These are phyloP conservation scores for Diaporthe longicolla DNA, from an alignment of 2,329 filamentous ascomycete genomes.

Conservation along the genomic window DNA sequence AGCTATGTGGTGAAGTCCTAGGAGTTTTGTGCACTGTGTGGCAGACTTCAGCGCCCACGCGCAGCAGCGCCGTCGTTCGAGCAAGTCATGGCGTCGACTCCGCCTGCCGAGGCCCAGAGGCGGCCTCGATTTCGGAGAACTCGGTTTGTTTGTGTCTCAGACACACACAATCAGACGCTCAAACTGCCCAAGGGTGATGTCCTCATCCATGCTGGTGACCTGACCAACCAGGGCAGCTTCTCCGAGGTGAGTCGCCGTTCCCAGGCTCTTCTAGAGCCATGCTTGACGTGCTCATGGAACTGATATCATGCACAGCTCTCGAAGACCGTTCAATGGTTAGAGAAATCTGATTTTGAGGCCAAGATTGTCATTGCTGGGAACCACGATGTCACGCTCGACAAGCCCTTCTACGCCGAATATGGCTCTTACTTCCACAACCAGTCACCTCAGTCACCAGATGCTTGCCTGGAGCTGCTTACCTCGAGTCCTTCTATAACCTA, in stretches of 20 bases:
- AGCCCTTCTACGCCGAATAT: constrained; percentile 70
- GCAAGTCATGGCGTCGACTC: constrained; percentile 26
- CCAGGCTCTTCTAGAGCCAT: background rate
- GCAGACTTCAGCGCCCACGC: background rate
- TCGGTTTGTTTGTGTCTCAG: constrained; percentile 79
- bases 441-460: constrained; percentile 63
- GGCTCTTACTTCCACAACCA: constrained; percentile 70
- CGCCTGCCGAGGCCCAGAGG: background rate
- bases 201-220: constrained; percentile 81
- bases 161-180: constrained; percentile 78
- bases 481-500: constrained; percentile 73
- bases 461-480: constrained; percentile 68
- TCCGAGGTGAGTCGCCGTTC: constrained; percentile 58
- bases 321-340: constrained; percentile 76
- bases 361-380: constrained; percentile 83
- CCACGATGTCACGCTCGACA: constrained; percentile 80
- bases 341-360: constrained; percentile 75
- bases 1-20: background rate
- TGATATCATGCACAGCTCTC: constrained; percentile 60
- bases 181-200: constrained; percentile 80
- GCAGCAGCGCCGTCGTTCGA: background rate
- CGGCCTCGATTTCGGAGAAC: constrained; percentile 59
- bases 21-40: constrained; percentile 25
- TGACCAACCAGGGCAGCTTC: constrained; percentile 79
- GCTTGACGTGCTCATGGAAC: background rate